phyloP scores from a whole-genome alignment of 768 basidiomycete species.

The Boletellus sp. region DNA sequence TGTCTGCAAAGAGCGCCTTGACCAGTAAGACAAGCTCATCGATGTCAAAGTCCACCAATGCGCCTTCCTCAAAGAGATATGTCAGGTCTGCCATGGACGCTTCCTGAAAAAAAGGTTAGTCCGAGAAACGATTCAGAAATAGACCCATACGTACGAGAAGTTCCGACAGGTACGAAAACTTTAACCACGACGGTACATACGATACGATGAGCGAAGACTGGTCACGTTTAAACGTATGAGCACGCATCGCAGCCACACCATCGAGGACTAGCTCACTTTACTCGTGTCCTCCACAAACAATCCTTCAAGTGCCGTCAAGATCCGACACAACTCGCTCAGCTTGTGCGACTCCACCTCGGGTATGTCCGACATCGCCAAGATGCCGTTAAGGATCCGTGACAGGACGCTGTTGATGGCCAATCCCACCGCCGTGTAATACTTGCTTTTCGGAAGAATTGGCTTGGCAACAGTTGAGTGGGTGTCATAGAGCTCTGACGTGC shows the following conservation, averaged over 20 bases:
- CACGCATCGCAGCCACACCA: neutral
- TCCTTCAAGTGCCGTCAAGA: slow-evolving; percentile 75
- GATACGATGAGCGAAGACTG: slow-evolving; percentile 74
- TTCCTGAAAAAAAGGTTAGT: slow-evolving; percentile 49
- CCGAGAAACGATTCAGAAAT: neutral
- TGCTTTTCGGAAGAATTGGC: slow-evolving; percentile 65
- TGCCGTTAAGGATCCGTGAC: slow-evolving; percentile 61
- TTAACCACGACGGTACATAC: slow-evolving; percentile 91
- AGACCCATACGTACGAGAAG: slow-evolving; percentile 59
- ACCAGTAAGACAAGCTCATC: slow-evolving; percentile 82
- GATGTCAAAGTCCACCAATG: slow-evolving; percentile 84
- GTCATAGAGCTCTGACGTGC: neutral
- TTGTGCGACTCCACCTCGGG: slow-evolving; percentile 83
- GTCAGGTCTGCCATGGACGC: slow-evolving; percentile 89
- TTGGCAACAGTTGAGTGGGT: slow-evolving; percentile 28
- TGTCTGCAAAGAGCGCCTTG: slow-evolving; percentile 85
- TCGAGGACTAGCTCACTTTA: slow-evolving; percentile 40
- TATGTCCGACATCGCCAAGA: slow-evolving; percentile 80
- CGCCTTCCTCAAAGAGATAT: slow-evolving; percentile 88
- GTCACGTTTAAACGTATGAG: neutral
- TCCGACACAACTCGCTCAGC: slow-evolving; percentile 77
- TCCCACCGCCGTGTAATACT: slow-evolving; percentile 72
- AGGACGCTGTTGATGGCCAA: slow-evolving; percentile 65
- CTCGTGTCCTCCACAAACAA: slow-evolving; percentile 67
- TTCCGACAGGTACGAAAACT: slow-evolving; percentile 92